phyloP scores from a whole-genome alignment of 2,329 filamentous ascomycete genomes.

The Aspergillus glaucus region DNA sequence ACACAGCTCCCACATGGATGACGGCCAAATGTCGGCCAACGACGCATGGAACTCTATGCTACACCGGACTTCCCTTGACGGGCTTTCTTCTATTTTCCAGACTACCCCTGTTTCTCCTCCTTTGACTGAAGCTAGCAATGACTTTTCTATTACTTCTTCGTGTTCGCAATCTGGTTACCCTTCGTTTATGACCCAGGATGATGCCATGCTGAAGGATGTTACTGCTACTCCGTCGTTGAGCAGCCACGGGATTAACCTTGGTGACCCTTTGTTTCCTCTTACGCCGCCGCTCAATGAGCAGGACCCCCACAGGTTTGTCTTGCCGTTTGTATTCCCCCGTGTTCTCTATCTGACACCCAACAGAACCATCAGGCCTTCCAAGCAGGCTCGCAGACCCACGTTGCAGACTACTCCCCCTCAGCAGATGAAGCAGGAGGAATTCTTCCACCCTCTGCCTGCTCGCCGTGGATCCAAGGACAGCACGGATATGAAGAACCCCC shows the following conservation, averaged over 20 bases:
- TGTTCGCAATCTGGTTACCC: slow-evolving; percentile 35
- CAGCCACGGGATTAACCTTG: slow-evolving; percentile 25
- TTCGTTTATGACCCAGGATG: slow-evolving; percentile 33
- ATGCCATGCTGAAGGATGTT: slow-evolving; percentile 31
- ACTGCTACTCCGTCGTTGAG: slow-evolving; percentile 27
- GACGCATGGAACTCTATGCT: slow-evolving; percentile 33
- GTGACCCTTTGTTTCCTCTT: slow-evolving; percentile 35
- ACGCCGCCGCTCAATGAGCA: slow-evolving; percentile 35
- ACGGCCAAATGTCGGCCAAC: slow-evolving; percentile 27
- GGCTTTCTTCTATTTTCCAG: slow-evolving; percentile 30
- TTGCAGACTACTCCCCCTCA: slow-evolving; percentile 28
- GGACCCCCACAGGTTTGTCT: slow-evolving; percentile 37
- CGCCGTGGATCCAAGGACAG: slow-evolving; percentile 33
- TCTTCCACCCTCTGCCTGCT: slow-evolving; percentile 30
- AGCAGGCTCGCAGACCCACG: slow-evolving; percentile 31
- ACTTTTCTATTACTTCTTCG: slow-evolving; percentile 35
- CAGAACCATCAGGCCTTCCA: slow-evolving; percentile 36
- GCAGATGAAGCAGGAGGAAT: slow-evolving; percentile 33
- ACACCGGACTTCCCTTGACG: slow-evolving; percentile 29
- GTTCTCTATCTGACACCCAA: slow-evolving; percentile 3
- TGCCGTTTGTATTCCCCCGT: neutral
- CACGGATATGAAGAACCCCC: slow-evolving; percentile 32
- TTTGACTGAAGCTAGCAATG: slow-evolving; percentile 37
- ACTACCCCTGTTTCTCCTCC: slow-evolving; percentile 38
- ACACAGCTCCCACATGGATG: slow-evolving; percentile 33